Base-by-base conservation (phyloP, 352 stramenopile genomes). In the Phytophthora tubulina region DNA sequence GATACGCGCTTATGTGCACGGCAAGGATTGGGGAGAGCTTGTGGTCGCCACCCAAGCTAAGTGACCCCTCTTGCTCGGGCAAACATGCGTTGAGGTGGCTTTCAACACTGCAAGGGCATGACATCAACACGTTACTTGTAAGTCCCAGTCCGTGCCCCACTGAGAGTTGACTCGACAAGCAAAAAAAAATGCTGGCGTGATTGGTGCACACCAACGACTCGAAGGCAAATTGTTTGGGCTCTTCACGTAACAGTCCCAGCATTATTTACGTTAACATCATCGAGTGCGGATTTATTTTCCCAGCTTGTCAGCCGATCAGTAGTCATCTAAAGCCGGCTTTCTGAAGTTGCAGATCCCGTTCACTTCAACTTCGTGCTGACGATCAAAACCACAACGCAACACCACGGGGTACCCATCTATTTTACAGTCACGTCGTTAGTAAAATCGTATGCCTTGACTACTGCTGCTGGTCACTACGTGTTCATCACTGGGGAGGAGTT, bases 401-500 rank as follows among this genome's bases (percentile, higher is more conserved):
- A 41, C 10, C 30, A 45, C 53, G 10, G 27, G 41, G 33, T 42
- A 66, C 8, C 4, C 27, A 45, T 45, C 27, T 70, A 63, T 36
- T 57, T 62, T 30, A 63, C 62, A 31, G 15, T 60, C 27, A 15
- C 11, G 10, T 53, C 33, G 9, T 61, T 31, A 76, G 46, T 76
- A 76, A 46, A 73, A 76, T 32, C 52, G 46, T 35, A 56, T 59
- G 3, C 52, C 33, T 62, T 36, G 38, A 44, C 45, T 36, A 44
- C 69, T 65, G 35, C 54, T 63, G 50, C 31, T 55, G 38, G 30
- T 6, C 35, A 65, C 51, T 38, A 65, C 51, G 4, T 33, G 21
- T 17, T 76, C 73, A 31, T 79, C 73, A 39, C 63, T 55, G 8
- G 54, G 14, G n/a, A 68, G 55, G 6, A 76, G 46, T 31, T 72